Base-by-base conservation (phyloP, 2,329 filamentous ascomycete species). In the Talaromyces amestolkiae region DNA sequence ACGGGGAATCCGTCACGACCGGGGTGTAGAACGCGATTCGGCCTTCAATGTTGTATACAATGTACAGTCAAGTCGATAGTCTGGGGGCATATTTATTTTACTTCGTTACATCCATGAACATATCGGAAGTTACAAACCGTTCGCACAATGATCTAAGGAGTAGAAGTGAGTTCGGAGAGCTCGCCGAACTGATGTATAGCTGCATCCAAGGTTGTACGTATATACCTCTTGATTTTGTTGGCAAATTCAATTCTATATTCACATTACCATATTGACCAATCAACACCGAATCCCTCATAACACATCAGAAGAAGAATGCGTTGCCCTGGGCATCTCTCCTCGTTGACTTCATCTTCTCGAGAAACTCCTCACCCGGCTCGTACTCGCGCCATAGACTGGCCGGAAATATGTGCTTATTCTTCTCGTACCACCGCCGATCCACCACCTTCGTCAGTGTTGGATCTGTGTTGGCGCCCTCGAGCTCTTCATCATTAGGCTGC, bases 341-440 rank as follows among this genome's bases (percentile, higher is more conserved):
- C 45, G 93, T 86, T 70, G 76, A 91, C 85, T 73, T 87, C 85
- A 80, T 96, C 68, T 78, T 80, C 68, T 81, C 76, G 66, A 79
- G 76, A 69, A 82, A 96, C 72, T 97, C 91, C 77, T 91, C 91
- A 67, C 92, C 91, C 0, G 93, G 90, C 70, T 97, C 93, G 76
- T 96, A 99, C 68, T 96, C 91, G 72, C 93, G 92, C 95, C 95
- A 99, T 56, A 94, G 86, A 75, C 92, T 98, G 22, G 94, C 94
- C 0, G 95, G 95, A 76, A 94, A 99, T 65, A 99, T 98, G 78
- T 99, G 95, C 79, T 98, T 99, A 77, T 98, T 97, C 73, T 89
- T 87, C 81, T 97, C 93, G 76, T 97, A 99, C 95, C 95, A 99
- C 67, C 95, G 84, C 67, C 95, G 86, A 80, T 99, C 94, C 3